phyloP scores from a whole-genome alignment of 2,329 filamentous ascomycete species.

The Colletotrichum brevisporum region DNA sequence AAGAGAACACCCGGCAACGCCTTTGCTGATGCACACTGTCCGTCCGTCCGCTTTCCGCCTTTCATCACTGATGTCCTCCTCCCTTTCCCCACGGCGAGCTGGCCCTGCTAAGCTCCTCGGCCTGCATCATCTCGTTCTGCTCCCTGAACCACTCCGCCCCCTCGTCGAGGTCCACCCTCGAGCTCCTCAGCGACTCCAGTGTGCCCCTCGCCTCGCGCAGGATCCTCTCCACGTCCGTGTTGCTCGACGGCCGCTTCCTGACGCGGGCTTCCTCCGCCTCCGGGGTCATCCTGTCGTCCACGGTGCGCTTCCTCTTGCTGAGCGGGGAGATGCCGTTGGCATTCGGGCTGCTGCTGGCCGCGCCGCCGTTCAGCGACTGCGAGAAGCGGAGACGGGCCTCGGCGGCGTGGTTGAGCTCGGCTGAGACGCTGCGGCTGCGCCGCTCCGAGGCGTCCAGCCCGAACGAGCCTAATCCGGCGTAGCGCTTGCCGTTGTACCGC shows the following conservation, averaged over 20 bases:
- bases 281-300: slow-evolving; percentile 27
- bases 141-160: slow-evolving; percentile 62
- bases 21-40: slow-evolving; percentile 34
- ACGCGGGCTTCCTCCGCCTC: slow-evolving; percentile 39
- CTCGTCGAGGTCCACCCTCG: slow-evolving; percentile 62
- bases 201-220: slow-evolving; percentile 58
- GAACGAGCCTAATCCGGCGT: slow-evolving; percentile 54
- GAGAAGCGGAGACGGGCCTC: slow-evolving; percentile 40
- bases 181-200: slow-evolving; percentile 53
- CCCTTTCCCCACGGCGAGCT: slow-evolving; percentile 53
- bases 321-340: slow-evolving; percentile 41
- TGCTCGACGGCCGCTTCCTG: slow-evolving; percentile 49
- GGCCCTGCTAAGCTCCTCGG: slow-evolving; percentile 52
- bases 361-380: slow-evolving; percentile 36
- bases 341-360: slow-evolving; percentile 8
- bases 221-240: slow-evolving; percentile 52
- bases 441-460: slow-evolving; percentile 47
- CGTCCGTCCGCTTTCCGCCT: background rate
- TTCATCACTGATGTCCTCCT: slow-evolving; percentile 18
- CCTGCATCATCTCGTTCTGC: slow-evolving; percentile 60
- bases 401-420: slow-evolving; percentile 52
- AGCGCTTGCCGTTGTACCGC: slow-evolving; percentile 57
- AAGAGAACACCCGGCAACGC: slow-evolving; percentile 25
- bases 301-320: slow-evolving; percentile 44
- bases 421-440: slow-evolving; percentile 41